A percentile compares a stretch with the other conserved stretches of the same genome.
Evolutionary conservation across 2,329 filamentous ascomycete species (phyloP).

Genomic region (Talaromyces amestolkiae): DNA sequence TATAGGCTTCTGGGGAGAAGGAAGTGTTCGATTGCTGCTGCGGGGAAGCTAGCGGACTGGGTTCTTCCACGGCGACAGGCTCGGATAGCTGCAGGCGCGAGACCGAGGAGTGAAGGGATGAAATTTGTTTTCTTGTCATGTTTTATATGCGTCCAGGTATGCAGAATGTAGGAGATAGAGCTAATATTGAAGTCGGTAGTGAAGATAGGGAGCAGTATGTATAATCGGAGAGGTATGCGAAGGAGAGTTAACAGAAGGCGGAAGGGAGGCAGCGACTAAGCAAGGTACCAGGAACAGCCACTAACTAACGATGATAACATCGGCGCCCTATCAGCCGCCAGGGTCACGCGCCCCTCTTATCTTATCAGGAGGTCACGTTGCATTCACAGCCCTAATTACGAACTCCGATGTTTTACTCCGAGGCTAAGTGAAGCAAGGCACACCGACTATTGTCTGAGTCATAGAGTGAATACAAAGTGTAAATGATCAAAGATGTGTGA

Average conservation of each 20-base stretch:
- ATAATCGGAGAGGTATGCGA: background rate
- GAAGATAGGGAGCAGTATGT: background rate
- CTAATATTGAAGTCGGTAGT: background rate
- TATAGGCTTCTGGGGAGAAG: constrained; percentile 60
- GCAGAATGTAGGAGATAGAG: background rate
- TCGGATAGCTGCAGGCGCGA: constrained; percentile 32
- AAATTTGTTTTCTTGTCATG: constrained; percentile 35
- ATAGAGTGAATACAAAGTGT: too few species aligned
- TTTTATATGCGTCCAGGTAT: background rate
- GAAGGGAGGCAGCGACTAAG: background rate
- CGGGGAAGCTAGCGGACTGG: constrained; percentile 12
- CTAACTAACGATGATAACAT: background rate
- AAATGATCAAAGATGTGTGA: background rate
- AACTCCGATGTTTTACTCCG: background rate
- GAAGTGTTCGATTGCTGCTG: constrained; percentile 16
- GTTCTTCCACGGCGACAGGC: background rate
- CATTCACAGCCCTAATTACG: constrained; percentile 4
- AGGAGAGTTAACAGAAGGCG: constrained; percentile 4
- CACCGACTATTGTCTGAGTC: constrained; percentile 3
- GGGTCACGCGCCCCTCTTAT: background rate
- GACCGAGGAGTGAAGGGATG: constrained; percentile 29
- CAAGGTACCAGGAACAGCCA: constrained; percentile 3
- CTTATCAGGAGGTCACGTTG: constrained; percentile 15
- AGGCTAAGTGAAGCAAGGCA: background rate
- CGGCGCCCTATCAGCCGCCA: background rate